Percentiles rank a stretch among this genome's conserved stretches.
These are phyloP conservation scores for Aureobasidium sp. DNA, from an alignment of 2,329 filamentous ascomycete species.

Conservation along the genomic window DNA sequence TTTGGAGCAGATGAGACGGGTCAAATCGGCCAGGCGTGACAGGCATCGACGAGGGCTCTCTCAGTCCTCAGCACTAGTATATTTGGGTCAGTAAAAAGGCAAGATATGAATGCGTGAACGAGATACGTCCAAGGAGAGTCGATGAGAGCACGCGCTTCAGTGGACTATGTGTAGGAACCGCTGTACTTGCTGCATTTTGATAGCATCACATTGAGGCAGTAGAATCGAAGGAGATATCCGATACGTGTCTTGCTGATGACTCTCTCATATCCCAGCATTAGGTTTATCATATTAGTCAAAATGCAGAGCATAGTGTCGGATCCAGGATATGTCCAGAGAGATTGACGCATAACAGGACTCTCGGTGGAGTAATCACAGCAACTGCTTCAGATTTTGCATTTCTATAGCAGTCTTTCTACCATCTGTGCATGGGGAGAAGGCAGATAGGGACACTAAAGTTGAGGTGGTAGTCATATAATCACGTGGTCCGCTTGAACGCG, in stretches of 20 bases:
- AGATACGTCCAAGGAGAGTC: background rate
- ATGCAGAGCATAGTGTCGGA: background rate
- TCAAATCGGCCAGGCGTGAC: background rate
- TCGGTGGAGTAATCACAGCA: background rate
- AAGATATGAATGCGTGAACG: background rate
- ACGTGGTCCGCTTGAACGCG: background rate
- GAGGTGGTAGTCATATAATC: background rate
- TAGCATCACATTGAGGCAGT: background rate
- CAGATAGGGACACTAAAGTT: background rate
- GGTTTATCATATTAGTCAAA: background rate
- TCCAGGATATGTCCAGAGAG: background rate
- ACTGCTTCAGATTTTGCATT: background rate
- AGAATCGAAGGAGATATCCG: background rate
- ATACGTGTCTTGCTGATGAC: background rate
- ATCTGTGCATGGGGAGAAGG: background rate
- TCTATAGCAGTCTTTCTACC: background rate
- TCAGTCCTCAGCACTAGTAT: too few species aligned
- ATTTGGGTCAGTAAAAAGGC: background rate
- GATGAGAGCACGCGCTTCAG: background rate
- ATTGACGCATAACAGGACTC: background rate
- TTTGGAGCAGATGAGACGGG: background rate
- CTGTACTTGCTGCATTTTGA: background rate
- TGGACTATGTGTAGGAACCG: background rate
- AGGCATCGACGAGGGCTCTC: background rate
- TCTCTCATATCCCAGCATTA: background rate